Percentiles rank a stretch among this genome's conserved stretches.
These are phyloP conservation scores for Citrus sinensis DNA, from an alignment of 345 rosid species.

Conservation along the genomic window DVS_A1.0 CM039163.1:22563501-22564000, in stretches of 20 bases:
- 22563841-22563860: neutral
- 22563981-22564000: neutral
- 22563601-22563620: neutral
- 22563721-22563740: too few species aligned
- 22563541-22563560: conserved; percentile 22
- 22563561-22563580: conserved; percentile 10
- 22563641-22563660: neutral
- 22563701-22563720: neutral
- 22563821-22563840: neutral
- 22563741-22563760: neutral
- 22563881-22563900: neutral
- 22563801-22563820: neutral
- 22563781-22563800: neutral
- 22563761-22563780: neutral
- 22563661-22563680: neutral
- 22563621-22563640: neutral
- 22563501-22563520: neutral
- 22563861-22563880: neutral
- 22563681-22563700: neutral
- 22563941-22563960: neutral
- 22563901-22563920: neutral
- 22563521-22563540: neutral
- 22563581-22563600: neutral
- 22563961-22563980: too few species aligned
- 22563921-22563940: neutral